A percentile compares a stretch with the other conserved stretches of the same genome.
Evolutionary conservation across 371 early-diverging fungal genomes (phyloP).

Genomic region (Batkoa obscura): DNA sequence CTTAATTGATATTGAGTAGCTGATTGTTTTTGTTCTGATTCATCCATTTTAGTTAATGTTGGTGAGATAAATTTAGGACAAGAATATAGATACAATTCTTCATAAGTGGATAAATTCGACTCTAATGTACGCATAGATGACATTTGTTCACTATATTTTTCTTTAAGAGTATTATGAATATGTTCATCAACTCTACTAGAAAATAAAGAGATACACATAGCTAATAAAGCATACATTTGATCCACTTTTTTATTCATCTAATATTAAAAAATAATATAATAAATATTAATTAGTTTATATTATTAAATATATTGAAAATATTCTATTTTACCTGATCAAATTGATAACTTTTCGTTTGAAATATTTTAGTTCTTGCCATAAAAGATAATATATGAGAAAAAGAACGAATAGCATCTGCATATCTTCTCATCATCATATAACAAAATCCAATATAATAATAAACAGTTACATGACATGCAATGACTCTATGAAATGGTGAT

Average conservation of each 20-base stretch:
- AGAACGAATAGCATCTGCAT: constrained; percentile 84
- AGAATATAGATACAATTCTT: constrained; percentile 77
- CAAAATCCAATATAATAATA: constrained; percentile 93
- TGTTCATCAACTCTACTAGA: constrained; percentile 87
- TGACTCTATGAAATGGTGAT: constrained; percentile 81
- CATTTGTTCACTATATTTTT: constrained; percentile 82
- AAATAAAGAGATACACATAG: constrained; percentile 75
- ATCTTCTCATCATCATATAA: constrained; percentile 94
- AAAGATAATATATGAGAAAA: constrained; percentile 59
- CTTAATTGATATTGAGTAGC: constrained; percentile 36
- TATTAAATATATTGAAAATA: not conserved
- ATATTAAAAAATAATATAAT: no score
- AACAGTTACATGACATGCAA: constrained; percentile 87
- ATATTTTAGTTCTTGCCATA: constrained; percentile 51
- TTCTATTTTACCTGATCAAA: constrained; percentile 46
- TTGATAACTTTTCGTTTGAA: constrained; percentile 80
- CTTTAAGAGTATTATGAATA: constrained; percentile 67
- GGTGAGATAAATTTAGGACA: constrained; percentile 91
- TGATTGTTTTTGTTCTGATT: constrained; percentile 14
- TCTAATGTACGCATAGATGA: constrained; percentile 73
- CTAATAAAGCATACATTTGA: constrained; percentile 83
- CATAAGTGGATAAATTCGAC: constrained; percentile 54
- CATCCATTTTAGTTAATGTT: constrained; percentile 50
- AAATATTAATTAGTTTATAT: no score
- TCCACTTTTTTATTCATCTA: constrained; percentile 75